Percentiles rank a stretch among this genome's conserved stretches.
These are phyloP conservation scores for Termitomyces sp. DNA, from an alignment of 768 basidiomycete genomes.

Conservation along the genomic window DNA sequence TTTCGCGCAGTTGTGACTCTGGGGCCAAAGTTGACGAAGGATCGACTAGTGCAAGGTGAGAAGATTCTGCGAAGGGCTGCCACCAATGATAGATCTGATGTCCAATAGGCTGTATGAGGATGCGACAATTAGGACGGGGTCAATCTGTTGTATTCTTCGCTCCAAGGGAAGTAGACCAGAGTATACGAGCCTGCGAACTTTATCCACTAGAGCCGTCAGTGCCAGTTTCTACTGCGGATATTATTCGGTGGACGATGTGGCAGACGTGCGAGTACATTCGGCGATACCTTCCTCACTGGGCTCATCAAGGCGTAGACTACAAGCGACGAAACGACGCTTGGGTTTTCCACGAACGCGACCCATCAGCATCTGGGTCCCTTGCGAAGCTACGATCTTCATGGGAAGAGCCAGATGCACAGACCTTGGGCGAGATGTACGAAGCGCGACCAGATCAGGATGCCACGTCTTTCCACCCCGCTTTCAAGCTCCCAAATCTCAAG, in stretches of 20 bases:
- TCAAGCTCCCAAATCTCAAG: conserved; percentile 14
- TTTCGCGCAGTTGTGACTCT: conserved; percentile 42
- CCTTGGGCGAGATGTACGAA: conserved; percentile 31
- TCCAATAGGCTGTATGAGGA: conserved; percentile 43
- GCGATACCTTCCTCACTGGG: conserved; percentile 36
- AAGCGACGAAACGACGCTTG: conserved; percentile 19
- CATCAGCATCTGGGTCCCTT: conserved; percentile 7
- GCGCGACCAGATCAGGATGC: neutral
- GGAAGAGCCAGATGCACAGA: conserved; percentile 34
- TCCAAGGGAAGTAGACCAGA: conserved; percentile 31
- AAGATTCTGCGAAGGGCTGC: conserved; percentile 24
- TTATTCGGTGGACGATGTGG: conserved; percentile 35
- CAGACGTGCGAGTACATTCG: conserved; percentile 39
- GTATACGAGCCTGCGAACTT: conserved; percentile 31
- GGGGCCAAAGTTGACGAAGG: conserved; percentile 47
- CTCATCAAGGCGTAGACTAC: conserved; percentile 31
- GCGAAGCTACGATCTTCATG: conserved; percentile 20
- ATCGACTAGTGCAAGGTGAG: conserved; percentile 44
- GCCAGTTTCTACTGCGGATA: neutral
- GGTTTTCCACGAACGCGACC: neutral
- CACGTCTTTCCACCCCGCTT: conserved; percentile 1
- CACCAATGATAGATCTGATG: neutral
- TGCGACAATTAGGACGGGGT: conserved; percentile 41
- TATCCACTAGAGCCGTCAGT: conserved; percentile 15
- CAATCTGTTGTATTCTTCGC: conserved; percentile 47